These are phyloP conservation scores for Papilionanthe hybrid DNA, from an alignment of 116 monocot species.

Conservation along the genomic window DNA sequence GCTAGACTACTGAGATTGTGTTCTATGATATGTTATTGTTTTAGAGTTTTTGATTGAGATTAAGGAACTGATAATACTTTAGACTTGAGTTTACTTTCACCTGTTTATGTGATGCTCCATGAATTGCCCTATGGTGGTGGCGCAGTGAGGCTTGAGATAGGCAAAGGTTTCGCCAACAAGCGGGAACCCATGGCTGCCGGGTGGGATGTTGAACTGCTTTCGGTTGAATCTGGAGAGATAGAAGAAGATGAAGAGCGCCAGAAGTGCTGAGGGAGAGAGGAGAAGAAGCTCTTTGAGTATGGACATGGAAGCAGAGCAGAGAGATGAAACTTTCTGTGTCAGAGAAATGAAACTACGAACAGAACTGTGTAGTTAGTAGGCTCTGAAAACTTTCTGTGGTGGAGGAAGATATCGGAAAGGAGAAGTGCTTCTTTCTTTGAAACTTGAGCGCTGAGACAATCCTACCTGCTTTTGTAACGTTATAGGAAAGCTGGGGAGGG, in stretches of 20 bases:
- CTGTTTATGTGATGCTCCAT: constrained; percentile 50
- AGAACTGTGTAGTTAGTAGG: background rate
- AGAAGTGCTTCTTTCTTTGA: constrained; percentile 3
- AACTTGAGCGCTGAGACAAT: background rate
- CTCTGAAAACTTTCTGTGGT: background rate
- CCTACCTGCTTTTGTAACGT: background rate
- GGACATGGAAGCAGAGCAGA: background rate
- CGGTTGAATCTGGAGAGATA: constrained; percentile 19
- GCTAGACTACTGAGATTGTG: no score
- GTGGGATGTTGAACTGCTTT: constrained; percentile 38
- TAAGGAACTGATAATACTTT: background rate
- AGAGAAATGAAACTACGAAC: background rate
- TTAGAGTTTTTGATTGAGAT: background rate
- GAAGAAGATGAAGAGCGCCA: constrained; percentile 29
- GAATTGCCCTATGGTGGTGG: constrained; percentile 46
- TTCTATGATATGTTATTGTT: no score
- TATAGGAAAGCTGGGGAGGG: background rate
- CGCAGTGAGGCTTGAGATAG: constrained; percentile 48
- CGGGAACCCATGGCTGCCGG: constrained; percentile 49
- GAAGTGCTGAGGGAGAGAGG: constrained; percentile 21
- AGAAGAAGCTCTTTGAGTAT: constrained; percentile 25
- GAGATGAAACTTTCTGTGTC: background rate
- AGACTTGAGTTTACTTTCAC: constrained; percentile 13
- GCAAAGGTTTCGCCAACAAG: constrained; percentile 60
- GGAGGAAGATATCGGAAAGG: background rate